These are phyloP conservation scores for Ascochyta clinopodiicola DNA, from an alignment of 2,329 filamentous ascomycete species.

Conservation along the genomic window DNA sequence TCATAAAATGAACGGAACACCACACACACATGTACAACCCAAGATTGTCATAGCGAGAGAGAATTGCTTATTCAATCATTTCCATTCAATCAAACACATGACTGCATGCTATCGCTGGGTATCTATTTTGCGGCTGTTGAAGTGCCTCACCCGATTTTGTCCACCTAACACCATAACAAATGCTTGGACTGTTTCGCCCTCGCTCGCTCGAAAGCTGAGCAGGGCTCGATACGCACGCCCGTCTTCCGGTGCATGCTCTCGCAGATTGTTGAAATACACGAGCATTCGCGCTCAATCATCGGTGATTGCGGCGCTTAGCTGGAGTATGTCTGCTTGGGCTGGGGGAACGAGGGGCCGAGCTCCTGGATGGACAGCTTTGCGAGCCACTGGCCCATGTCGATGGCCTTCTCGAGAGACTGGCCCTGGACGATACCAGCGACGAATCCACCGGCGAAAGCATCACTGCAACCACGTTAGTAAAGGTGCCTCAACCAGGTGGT, in stretches of 20 bases:
- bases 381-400: conserved; percentile 97
- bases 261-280: conserved; percentile 52
- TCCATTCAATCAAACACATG: conserved; percentile 2
- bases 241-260: conserved; percentile 19
- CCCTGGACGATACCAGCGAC: conserved; percentile 86
- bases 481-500: too few relatives aligned
- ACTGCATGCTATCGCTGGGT: conserved; percentile 19
- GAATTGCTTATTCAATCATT: neutral
- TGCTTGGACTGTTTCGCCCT: conserved; percentile 12
- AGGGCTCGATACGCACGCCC: conserved; percentile 14
- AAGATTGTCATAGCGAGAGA: neutral
- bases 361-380: conserved; percentile 93
- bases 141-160: conserved; percentile 17
- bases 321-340: conserved; percentile 50
- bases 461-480: conserved; percentile 57
- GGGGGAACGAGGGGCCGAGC: conserved; percentile 82
- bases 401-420: conserved; percentile 75
- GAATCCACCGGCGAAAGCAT: conserved; percentile 96
- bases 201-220: neutral
- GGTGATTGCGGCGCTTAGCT: conserved; percentile 37
- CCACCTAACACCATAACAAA: conserved; percentile 9
- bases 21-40: too few relatives aligned
- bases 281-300: conserved; percentile 42
- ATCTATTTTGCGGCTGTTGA: conserved; percentile 32
- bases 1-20: too few relatives aligned